Base-by-base conservation (phyloP, 345 rosid genomes). In the Moricandia arvensis region DNA sequence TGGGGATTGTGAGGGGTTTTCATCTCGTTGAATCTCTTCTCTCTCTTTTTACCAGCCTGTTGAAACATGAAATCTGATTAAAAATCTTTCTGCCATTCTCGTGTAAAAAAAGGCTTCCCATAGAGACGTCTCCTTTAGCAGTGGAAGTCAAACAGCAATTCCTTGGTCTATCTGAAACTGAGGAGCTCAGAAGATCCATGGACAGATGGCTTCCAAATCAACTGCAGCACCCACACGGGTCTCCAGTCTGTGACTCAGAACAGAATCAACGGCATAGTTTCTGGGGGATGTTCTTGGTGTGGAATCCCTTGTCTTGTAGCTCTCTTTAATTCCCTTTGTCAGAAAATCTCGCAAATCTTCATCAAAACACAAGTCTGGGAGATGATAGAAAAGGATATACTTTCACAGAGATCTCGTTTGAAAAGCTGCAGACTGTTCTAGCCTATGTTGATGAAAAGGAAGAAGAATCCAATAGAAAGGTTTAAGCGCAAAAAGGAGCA, bases 1-100 rank as follows among this genome's bases (percentile, higher is more conserved):
- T 90, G 96, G 98, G 98, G 98, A 71, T 93, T 80, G 98, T 91
- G 63, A 91, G 98, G n/a, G n/a, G n/a, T n/a, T n/a, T 49, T 16
- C 53, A 80, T 72, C 80, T 59, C 29, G n/a, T 57, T 30, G 26
- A 63, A 11, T 13, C 2, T 37, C 63, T 5, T n/a, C n/a, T 26
- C 54, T 29, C 30, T 73, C 37, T 26, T 27, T 51, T 66, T 41
- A 66, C 15, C 1, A 2, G 8, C 41, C 58, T 76, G 5, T 41
- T 63, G 8, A 15, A 72, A 38, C 74, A 61, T 53, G n/a, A 51
- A n/a, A 12, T 4, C 54, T 73, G 26, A 73, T 73, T n/a, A n/a
- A n/a, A n/a, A n/a, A n/a, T n/a, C n/a, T n/a, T 53, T 59, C n/a
- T 43, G 30, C n/a, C 78, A n/a, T 27, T 57, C n/a, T 24, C 10